These are phyloP conservation scores for Blechomonas ayalai DNA, from an alignment of 208 protist genomes.

Conservation along the genomic window DNA sequence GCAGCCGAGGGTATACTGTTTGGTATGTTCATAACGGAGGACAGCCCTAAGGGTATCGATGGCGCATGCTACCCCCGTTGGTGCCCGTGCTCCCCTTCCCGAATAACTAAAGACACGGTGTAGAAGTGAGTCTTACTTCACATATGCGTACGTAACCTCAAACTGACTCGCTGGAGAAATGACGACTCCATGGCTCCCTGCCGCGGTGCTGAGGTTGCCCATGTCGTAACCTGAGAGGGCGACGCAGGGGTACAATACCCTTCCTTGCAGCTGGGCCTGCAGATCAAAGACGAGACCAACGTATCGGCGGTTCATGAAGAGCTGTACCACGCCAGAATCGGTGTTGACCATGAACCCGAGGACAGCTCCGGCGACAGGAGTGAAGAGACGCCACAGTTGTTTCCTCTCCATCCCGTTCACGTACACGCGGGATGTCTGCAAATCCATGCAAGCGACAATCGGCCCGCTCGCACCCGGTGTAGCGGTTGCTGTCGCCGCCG, in stretches of 20 bases:
- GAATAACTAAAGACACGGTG: too few species aligned
- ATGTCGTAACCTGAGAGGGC: conserved; percentile 59
- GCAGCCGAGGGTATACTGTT: too few species aligned
- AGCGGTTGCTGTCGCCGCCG: not conserved
- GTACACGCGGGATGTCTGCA: conserved; percentile 65
- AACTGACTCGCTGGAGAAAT: conserved; percentile 19
- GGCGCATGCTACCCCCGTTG: too few species aligned
- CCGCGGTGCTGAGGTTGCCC: conserved; percentile 59
- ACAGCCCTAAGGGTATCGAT: too few species aligned
- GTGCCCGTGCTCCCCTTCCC: too few species aligned
- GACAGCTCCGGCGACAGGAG: conserved; percentile 46
- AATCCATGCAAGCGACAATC: conserved; percentile 45
- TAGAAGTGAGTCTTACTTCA: too few species aligned
- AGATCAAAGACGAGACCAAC: conserved; percentile 60
- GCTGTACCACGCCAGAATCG: conserved; percentile 60
- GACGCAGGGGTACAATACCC: conserved; percentile 61
- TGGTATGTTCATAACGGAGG: too few species aligned
- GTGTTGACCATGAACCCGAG: conserved; percentile 83
- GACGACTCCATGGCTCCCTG: conserved; percentile 34
- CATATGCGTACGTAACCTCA: too few species aligned
- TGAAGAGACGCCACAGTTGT: conserved; percentile 69
- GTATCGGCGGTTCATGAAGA: conserved; percentile 78
- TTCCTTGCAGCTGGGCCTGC: conserved; percentile 37
- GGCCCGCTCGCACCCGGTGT: not conserved
- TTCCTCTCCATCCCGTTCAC: conserved; percentile 53